Base-by-base conservation (phyloP, 2,329 filamentous ascomycete species). In the Ceratocystis cubensis region DNA sequence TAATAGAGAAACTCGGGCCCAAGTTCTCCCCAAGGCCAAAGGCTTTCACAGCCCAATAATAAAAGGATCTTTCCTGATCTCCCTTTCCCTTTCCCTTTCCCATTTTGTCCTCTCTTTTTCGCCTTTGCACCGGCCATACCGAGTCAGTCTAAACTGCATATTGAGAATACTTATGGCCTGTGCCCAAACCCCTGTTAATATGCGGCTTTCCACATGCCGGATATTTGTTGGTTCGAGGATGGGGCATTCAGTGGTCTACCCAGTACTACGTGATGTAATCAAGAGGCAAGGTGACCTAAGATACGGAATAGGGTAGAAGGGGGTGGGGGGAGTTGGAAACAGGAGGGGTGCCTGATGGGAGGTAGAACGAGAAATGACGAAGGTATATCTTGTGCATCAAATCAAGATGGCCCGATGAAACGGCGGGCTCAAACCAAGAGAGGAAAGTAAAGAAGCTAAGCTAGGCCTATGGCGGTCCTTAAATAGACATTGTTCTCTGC, bases 241-340 rank as follows among this genome's bases (percentile, higher is more conserved):
- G 13, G 53, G 30, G 5, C 37, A 41, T 41, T 41, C 37, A 33
- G 53, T 57, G 28, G 53, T 57, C 53, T 57, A 17, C n/a, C 30
- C 53, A n/a, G 10, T 22, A n/a, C 22, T 57, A 57, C 53, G n/a
- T 57, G 53, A 57, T 57, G 53, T 57, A 57, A 57, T 57, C 53
- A 30, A 56, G 13, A 56, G 25, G 25, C 28, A 25, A 28, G 50
- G 50, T 30, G 25, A 20, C 6, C 28, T 57, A n/a, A 57, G 53
- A 57, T 25, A 57, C 30, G 46, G 46, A 20, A 20, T 17, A 20
- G 45, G 3, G 45, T 17, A 20, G 45, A 20, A 15, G 45, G 45
- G 45, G 22, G 22, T 22, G 45, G 45, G 45, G 45, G 45, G 17
- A 10, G 46, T n/a, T 6, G 46, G 46, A 22, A 22, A 22, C 20